These are phyloP conservation scores for Lepiota subincarnata DNA, from an alignment of 768 basidiomycete species.

Conservation along the genomic window DNA sequence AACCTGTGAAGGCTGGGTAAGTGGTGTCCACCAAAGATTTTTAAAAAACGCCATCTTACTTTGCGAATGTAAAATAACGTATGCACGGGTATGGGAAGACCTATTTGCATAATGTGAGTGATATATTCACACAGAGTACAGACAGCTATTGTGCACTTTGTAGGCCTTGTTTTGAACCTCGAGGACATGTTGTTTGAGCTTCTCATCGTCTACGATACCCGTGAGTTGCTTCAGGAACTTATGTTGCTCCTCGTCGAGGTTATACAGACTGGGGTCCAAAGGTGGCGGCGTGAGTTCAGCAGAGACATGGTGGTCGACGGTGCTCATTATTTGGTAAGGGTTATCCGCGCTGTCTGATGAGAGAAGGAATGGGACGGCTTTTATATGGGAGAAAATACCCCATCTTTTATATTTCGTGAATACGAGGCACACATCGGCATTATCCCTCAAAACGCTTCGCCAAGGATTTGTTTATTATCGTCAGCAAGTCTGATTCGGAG, in stretches of 20 bases:
- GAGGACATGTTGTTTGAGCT: constrained; percentile 34
- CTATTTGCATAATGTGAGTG: constrained; percentile 14
- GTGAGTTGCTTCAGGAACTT: constrained; percentile 32
- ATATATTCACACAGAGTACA: not conserved
- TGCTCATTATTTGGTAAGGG: not conserved
- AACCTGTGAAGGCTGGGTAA: constrained; percentile 13
- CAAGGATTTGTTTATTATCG: no score
- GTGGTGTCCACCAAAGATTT: constrained; percentile 1
- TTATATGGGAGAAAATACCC: not conserved
- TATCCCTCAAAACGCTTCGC: no score
- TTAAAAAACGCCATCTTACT: constrained; percentile 16
- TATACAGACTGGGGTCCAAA: constrained; percentile 23
- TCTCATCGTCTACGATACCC: constrained; percentile 30
- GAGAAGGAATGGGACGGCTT: no score
- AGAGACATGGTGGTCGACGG: not conserved
- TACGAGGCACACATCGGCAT: no score
- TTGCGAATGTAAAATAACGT: constrained; percentile 28
- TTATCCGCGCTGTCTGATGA: no score
- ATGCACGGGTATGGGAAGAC: constrained; percentile 34
- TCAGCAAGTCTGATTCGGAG: no score
- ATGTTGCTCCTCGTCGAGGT: constrained; percentile 23
- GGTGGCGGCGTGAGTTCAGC: constrained; percentile 8
- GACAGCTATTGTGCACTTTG: constrained; percentile 6
- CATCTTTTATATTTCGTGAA: no score
- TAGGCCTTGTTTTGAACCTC: constrained; percentile 33